A percentile compares a stretch with the other conserved stretches of the same genome.
Evolutionary conservation across 768 basidiomycete species (phyloP).

Genomic region (Termitomyces sp.): DNA sequence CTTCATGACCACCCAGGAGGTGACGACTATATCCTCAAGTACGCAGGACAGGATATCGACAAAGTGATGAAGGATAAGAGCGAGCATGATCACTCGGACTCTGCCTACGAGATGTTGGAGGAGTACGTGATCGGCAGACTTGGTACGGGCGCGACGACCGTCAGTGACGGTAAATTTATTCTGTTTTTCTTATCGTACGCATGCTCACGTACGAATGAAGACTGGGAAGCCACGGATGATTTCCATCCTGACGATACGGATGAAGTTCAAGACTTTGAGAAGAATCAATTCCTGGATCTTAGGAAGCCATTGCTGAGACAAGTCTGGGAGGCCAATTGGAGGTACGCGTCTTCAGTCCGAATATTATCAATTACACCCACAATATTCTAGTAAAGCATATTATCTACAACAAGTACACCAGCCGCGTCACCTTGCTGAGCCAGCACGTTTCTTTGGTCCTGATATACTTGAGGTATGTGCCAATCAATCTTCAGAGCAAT

Average conservation of each 20-base stretch:
- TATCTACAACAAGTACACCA: slow-evolving; percentile 97
- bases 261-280: slow-evolving; percentile 71
- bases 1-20: slow-evolving; percentile 90
- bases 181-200: background rate
- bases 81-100: slow-evolving; percentile 86
- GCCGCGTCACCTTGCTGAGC: slow-evolving; percentile 79
- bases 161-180: slow-evolving; percentile 64
- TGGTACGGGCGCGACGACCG: slow-evolving; percentile 66
- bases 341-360: slow-evolving; percentile 32
- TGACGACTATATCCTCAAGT: slow-evolving; percentile 80
- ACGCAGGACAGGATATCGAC: slow-evolving; percentile 83
- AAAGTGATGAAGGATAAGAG: slow-evolving; percentile 72
- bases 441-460: slow-evolving; percentile 85
- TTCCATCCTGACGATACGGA: slow-evolving; percentile 93
- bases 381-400: slow-evolving; percentile 72
- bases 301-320: slow-evolving; percentile 79
- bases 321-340: slow-evolving; percentile 84
- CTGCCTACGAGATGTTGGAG: slow-evolving; percentile 88
- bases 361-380: slow-evolving; percentile 6
- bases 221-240: slow-evolving; percentile 87
- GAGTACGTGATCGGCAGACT: slow-evolving; percentile 84
- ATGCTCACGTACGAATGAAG: slow-evolving; percentile 29
- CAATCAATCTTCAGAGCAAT: background rate
- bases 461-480: slow-evolving; percentile 67
- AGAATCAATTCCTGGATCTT: slow-evolving; percentile 90